Evolutionary conservation across 2,329 filamentous ascomycete genomes (phyloP), one percentile per base, ranked within the genome.

Genomic region (Talaromyces sp.): DNA sequence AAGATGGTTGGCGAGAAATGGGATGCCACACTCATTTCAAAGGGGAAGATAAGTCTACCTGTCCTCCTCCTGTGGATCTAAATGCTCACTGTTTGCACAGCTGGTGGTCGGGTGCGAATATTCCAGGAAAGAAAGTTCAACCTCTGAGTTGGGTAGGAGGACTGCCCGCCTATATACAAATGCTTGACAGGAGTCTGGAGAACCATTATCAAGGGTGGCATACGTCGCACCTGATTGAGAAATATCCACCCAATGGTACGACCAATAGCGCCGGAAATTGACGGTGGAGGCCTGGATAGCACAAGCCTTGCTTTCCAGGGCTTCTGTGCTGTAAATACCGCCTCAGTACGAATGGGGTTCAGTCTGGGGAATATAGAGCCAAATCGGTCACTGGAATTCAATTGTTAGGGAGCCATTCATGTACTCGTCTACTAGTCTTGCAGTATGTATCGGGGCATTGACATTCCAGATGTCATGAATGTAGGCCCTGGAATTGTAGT

Each of bases 101-200:
- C 12, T 59, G 52, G 58, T 60, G 52, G 23, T 53, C 52, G 58
- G 58, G 50, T 28, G 40, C 58, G 33, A 60, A 60, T 60, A 60
- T 60, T 33, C 58, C 58, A 30, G 58, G 50, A 47, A 60, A 60
- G 51, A 27, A 31, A 27, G 23, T 28, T 12, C 44, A 60, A 30
- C 34, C 36, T 44, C 34, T 60, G 28, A 60, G 42, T 27, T 60
- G 52, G 44, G 34, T 55, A 47, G 58, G 58, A 31, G 58, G 58
- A 27, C 28, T 59, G 31, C 57, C 57, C 18, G 40, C 31, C 10
- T 59, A 59, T 33, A 44, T 44, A 14, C 40, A 44, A 44, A 44
- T 44, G 40, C 40, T 44, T 16, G 40, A 44, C 1, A 44, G 40
- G 9, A 44, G 40, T 44, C 40, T 44, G 40, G 40, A 44, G 40